phyloP scores from a whole-genome alignment of 768 basidiomycete species.

The Termitomyces sp. region DNA sequence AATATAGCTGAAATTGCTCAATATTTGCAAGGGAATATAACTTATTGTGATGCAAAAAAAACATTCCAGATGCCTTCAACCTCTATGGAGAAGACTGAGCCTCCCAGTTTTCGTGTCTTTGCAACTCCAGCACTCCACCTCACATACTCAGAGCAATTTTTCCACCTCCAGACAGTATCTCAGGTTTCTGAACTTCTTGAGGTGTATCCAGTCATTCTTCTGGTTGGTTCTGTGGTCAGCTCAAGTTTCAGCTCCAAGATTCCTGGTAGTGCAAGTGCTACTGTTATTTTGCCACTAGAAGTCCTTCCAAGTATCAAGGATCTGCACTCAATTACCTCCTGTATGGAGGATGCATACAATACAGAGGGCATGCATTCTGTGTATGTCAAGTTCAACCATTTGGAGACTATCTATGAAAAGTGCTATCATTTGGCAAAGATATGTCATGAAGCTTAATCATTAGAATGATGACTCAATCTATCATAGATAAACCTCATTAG shows the following conservation, averaged over 20 bases:
- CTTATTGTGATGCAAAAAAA: too few species aligned
- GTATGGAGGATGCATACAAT: neutral
- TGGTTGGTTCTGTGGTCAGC: neutral
- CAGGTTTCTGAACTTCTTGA: neutral
- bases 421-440: conserved; percentile 1
- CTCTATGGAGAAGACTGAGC: neutral
- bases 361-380: neutral
- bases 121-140: neutral
- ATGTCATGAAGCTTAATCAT: neutral
- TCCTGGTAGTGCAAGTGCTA: neutral
- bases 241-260: neutral
- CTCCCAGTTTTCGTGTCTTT: neutral
- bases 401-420: neutral
- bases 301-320: neutral
- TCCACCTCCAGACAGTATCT: neutral
- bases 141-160: neutral
- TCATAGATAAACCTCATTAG: neutral
- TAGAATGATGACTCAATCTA: neutral
- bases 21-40: too few species aligned
- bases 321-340: neutral
- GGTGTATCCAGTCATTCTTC: neutral
- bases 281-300: neutral
- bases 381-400: neutral
- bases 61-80: neutral
- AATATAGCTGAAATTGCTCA: neutral